Percentiles rank a stretch among this genome's conserved stretches.
Conservation (phyloP, 306 rosid genomes). For the Fagus crenata region DNA sequence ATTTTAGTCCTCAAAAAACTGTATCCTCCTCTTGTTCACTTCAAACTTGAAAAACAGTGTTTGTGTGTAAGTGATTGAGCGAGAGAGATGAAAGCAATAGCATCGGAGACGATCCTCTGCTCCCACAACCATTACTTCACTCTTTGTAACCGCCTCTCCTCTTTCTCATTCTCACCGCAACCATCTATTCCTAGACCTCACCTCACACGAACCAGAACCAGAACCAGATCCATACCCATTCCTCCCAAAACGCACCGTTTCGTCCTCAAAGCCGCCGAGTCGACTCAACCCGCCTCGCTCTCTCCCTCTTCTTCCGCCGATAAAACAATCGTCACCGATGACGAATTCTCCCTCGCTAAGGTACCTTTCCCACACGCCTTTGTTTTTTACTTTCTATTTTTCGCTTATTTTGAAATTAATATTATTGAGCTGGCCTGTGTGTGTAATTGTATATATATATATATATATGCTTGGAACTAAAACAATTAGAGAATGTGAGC, state of each 20-base stretch:
- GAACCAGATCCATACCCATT: slow-evolving; percentile 28
- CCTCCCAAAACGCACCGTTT: slow-evolving; percentile 19
- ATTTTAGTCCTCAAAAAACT: background rate
- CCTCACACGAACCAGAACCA: slow-evolving; percentile 18
- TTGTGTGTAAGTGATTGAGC: too few relatives aligned
- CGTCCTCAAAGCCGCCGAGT: slow-evolving; percentile 62
- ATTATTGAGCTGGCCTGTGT: background rate
- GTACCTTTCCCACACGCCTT: slow-evolving; percentile 23
- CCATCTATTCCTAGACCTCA: slow-evolving; percentile 7
- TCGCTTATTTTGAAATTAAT: background rate
- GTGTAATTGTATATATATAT: too few relatives aligned
- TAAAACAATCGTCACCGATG: slow-evolving; percentile 53
- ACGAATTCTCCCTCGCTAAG: slow-evolving; percentile 70
- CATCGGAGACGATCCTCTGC: slow-evolving; percentile 18
- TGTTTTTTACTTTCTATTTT: too few relatives aligned
- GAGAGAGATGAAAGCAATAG: slow-evolving; percentile 30
- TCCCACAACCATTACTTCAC: slow-evolving; percentile 12
- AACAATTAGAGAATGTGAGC: too few relatives aligned
- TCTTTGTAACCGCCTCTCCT: slow-evolving; percentile 27
- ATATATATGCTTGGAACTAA: too few relatives aligned
- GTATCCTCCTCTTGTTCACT: background rate
- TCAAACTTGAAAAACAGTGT: too few relatives aligned
- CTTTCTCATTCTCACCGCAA: slow-evolving; percentile 19
- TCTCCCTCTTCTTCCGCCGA: slow-evolving; percentile 29
- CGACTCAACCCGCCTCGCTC: slow-evolving; percentile 56